Conservation (phyloP, 2,329 filamentous ascomycete species). For the Tolypocladium ophioglossoides region DNA sequence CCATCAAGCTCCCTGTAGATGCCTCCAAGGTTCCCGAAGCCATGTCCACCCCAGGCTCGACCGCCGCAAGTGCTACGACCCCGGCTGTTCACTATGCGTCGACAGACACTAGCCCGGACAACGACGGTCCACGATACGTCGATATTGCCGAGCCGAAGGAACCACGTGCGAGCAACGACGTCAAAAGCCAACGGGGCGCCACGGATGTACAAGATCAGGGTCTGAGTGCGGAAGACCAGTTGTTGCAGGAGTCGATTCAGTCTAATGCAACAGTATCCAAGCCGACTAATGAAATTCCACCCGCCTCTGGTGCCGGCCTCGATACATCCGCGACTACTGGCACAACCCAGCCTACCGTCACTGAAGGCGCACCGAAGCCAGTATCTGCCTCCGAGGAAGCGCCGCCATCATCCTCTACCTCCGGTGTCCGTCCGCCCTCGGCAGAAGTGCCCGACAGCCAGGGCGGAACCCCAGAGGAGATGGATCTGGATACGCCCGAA, state of each 20-base stretch:
- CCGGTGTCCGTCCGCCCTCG: background rate
- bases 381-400: background rate
- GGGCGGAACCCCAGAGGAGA: slow-evolving; percentile 19
- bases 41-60: slow-evolving; percentile 51
- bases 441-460: slow-evolving; percentile 25
- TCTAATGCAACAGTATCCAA: slow-evolving; percentile 14
- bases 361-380: background rate
- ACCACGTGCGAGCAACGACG: slow-evolving; percentile 21
- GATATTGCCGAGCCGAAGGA: slow-evolving; percentile 35
- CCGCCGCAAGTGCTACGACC: slow-evolving; percentile 63
- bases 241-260: slow-evolving; percentile 30
- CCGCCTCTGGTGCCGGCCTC: slow-evolving; percentile 1
- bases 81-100: slow-evolving; percentile 58
- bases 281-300: slow-evolving; percentile 3
- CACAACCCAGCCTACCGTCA: background rate
- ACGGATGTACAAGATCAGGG: background rate
- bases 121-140: slow-evolving; percentile 48
- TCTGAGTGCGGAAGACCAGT: slow-evolving; percentile 31
- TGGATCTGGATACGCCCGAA: slow-evolving; percentile 23
- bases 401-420: background rate
- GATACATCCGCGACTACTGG: slow-evolving; percentile 1
- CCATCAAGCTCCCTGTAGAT: slow-evolving; percentile 26
- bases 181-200: background rate
- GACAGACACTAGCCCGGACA: slow-evolving; percentile 63
- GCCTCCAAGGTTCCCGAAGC: slow-evolving; percentile 28